These are phyloP conservation scores for Favolaschia claudopus DNA, from an alignment of 768 basidiomycete species.

Conservation along the genomic window DNA sequence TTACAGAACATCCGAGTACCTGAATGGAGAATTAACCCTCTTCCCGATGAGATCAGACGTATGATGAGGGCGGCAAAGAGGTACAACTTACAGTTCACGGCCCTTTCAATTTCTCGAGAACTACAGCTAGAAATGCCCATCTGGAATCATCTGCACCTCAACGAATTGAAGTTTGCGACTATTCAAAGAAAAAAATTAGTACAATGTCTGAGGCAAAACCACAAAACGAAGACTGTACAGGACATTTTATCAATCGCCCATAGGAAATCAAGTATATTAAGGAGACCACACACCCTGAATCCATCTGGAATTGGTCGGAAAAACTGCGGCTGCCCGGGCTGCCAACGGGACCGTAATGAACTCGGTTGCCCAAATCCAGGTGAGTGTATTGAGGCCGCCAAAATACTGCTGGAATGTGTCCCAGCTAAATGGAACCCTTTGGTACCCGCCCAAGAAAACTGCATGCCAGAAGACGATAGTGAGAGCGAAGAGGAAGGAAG, in stretches of 20 bases:
- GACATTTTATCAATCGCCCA: not conserved
- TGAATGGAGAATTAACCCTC: not conserved
- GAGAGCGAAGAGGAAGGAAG: not conserved
- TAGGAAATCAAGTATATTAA: not conserved
- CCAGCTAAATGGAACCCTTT: conserved; percentile 7
- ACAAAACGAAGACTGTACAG: not conserved
- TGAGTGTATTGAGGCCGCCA: not conserved
- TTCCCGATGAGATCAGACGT: not conserved
- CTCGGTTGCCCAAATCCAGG: not conserved
- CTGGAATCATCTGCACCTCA: not conserved
- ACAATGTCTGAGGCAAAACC: not conserved
- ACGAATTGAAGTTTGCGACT: not conserved
- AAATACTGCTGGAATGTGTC: not conserved
- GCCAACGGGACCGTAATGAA: not conserved
- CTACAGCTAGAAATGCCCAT: not conserved
- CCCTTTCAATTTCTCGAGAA: not conserved
- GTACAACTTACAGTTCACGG: not conserved
- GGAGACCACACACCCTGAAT: not conserved
- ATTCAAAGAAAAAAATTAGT: not conserved
- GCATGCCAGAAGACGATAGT: not conserved
- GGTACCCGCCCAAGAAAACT: not conserved
- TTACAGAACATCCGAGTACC: not conserved
- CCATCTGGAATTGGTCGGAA: conserved; percentile 1
- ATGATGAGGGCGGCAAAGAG: not conserved
- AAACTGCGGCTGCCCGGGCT: not conserved